Evolutionary conservation across 164 flowering plant genomes (phyloP).

Genomic region (Umbilicus rupestris): DNA sequence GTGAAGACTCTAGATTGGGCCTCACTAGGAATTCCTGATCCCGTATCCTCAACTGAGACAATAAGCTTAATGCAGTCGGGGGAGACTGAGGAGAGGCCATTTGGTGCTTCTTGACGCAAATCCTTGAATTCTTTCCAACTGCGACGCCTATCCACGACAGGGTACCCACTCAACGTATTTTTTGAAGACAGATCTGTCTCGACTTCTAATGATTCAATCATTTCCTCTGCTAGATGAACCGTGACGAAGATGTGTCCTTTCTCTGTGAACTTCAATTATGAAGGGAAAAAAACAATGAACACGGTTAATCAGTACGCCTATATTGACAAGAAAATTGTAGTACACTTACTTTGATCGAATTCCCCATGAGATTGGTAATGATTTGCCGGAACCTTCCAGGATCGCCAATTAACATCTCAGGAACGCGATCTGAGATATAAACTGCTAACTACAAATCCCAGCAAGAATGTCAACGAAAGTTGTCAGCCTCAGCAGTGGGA

Average conservation of each 20-base stretch:
- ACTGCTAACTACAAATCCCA: slow-evolving; percentile 62
- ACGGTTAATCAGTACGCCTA: too few species aligned
- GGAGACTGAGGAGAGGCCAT: slow-evolving; percentile 16
- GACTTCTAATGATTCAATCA: slow-evolving; percentile 35
- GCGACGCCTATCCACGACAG: slow-evolving; percentile 56
- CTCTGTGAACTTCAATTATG: slow-evolving; percentile 68
- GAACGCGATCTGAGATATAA: slow-evolving; percentile 73
- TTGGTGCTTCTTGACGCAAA: slow-evolving; percentile 36
- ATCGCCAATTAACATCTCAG: slow-evolving; percentile 75
- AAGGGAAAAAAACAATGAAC: slow-evolving; percentile 5
- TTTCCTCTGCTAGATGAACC: slow-evolving; percentile 75
- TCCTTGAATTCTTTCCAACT: slow-evolving; percentile 67
- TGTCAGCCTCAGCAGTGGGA: slow-evolving; percentile 8
- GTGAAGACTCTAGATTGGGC: slow-evolving; percentile 80
- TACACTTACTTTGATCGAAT: slow-evolving; percentile 78
- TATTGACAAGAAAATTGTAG: not conserved
- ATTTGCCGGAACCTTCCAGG: slow-evolving; percentile 93
- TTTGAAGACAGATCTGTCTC: slow-evolving; percentile 35
- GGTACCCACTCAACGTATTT: slow-evolving; percentile 79
- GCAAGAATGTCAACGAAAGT: slow-evolving; percentile 12
- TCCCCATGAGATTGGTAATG: slow-evolving; percentile 89
- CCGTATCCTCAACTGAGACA: slow-evolving; percentile 93
- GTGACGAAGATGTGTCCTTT: slow-evolving; percentile 89
- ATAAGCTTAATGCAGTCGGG: slow-evolving; percentile 49
- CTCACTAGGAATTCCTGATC: slow-evolving; percentile 76